Evolutionary conservation across 352 stramenopile species (phyloP), one percentile per base, ranked within the genome.

Genomic region (Phytophthora meadii): DNA sequence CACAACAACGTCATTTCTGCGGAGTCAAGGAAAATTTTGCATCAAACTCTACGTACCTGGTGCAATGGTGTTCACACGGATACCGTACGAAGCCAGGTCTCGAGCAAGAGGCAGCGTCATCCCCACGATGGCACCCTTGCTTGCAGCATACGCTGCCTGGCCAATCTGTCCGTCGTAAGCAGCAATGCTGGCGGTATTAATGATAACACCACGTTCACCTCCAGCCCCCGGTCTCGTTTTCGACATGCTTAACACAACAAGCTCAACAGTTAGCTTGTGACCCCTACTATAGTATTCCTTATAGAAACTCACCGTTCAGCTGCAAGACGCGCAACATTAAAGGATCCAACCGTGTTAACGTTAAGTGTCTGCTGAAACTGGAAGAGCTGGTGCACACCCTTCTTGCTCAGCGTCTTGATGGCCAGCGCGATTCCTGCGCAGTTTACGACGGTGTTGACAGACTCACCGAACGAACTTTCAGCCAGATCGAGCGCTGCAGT

Each of bases 161-260:
- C 97, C 97, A 48, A 98, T 92, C 80, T 99, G 95, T 36, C 98
- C 98, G 19, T 99, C 97, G 72, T 97, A 99, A 1, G 97, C 98
- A 46, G 98, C 97, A 51, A 99, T 98, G 68, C 90, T 98, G 11
- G 97, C 97, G 10, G 97, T 99, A 81, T 99, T 99, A 65, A 99
- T 98, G 61, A 99, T 99, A 48, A 98, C 90, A 15, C 97, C 97
- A 25, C 96, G 84, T 53, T 98, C 83, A 8, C 93, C 94, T 59
- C 95, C 87, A 62, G 77, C 54, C 49, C 88, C 73, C 5, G 79
- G 72, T 51, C 70, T 57, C 12, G 67, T 86, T 61, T 96, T 95
- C 39, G 89, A 66, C 92, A 98, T 98, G 54, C 89, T 98, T 59
- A 9, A 52, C 15, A 63, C 5, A 72, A 36, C 36, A 53, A 36